phyloP scores from a whole-genome alignment of 2,329 filamentous ascomycete genomes.

The Ascochyta clinopodiicola region DNA sequence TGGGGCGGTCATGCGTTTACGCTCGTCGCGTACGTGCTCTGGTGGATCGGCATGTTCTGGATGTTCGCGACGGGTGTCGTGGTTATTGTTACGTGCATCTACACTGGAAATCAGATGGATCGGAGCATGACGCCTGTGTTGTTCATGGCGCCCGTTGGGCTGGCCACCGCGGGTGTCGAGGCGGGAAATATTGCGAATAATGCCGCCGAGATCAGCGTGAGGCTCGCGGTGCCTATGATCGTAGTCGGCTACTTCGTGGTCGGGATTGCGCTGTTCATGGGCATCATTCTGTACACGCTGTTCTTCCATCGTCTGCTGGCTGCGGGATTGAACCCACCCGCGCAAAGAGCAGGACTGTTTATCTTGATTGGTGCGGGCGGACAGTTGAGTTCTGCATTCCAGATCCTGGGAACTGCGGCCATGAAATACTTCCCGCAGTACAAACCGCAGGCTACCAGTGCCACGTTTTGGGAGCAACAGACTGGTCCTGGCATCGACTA shows the following conservation, averaged over 20 bases:
- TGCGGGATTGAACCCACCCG: slow-evolving; percentile 6
- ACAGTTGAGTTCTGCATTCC: slow-evolving; percentile 8
- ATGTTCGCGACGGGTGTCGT: slow-evolving; percentile 10
- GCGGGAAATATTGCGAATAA: slow-evolving; percentile 8
- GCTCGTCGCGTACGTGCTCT: slow-evolving; percentile 8
- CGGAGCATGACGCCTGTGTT: slow-evolving; percentile 12
- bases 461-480: slow-evolving; percentile 1
- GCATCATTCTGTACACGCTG: slow-evolving; percentile 10
- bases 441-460: not conserved
- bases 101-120: slow-evolving; percentile 12
- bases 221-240: slow-evolving; percentile 8
- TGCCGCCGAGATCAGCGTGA: slow-evolving; percentile 1
- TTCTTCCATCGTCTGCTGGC: slow-evolving; percentile 13
- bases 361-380: slow-evolving; percentile 9
- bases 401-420: slow-evolving; percentile 7
- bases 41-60: slow-evolving; percentile 13
- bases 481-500: slow-evolving; percentile 5
- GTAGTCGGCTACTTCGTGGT: slow-evolving; percentile 10
- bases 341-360: slow-evolving; percentile 9
- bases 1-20: slow-evolving; percentile 14
- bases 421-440: not conserved
- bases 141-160: slow-evolving; percentile 12
- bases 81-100: slow-evolving; percentile 10
- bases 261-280: slow-evolving; percentile 12
- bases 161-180: slow-evolving; percentile 6